A percentile compares a stretch with the other conserved stretches of the same genome.
Conservation (phyloP, 2,329 filamentous ascomycete genomes). For the Fusarium ramigenum region DNA sequence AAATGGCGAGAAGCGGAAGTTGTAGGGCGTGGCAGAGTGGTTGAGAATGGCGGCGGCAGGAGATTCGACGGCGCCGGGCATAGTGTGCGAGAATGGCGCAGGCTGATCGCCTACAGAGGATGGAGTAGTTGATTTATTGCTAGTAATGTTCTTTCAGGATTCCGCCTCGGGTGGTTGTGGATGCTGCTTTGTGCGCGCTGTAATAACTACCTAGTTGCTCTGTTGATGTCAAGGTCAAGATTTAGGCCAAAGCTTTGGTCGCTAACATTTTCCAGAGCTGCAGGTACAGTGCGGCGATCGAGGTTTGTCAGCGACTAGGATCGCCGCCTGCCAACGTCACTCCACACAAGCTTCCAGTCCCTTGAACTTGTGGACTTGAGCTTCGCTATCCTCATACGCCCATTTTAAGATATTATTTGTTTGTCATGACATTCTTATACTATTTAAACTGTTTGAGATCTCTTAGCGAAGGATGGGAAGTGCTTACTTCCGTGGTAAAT, state of each 20-base stretch:
- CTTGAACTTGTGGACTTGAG: neutral
- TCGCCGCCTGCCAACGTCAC: conserved; percentile 10
- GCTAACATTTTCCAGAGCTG: conserved; percentile 31
- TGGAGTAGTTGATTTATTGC: neutral
- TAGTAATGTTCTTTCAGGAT: neutral
- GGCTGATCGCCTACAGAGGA: conserved; percentile 14
- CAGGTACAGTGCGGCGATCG: conserved; percentile 2
- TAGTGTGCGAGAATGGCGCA: conserved; percentile 31
- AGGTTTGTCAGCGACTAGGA: conserved; percentile 33
- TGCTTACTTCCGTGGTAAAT: neutral
- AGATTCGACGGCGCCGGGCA: conserved; percentile 46
- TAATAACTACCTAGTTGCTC: neutral
- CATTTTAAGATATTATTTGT: neutral
- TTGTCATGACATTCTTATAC: neutral
- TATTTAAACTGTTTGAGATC: neutral
- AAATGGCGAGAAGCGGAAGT: conserved; percentile 88
- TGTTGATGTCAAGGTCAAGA: conserved; percentile 13
- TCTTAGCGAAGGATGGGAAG: neutral
- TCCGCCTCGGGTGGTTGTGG: neutral
- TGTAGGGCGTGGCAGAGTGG: conserved; percentile 66
- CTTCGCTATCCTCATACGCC: neutral
- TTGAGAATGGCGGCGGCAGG: conserved; percentile 61
- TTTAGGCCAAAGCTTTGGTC: neutral
- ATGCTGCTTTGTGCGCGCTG: neutral
- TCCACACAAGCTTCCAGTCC: conserved; percentile 5